Base-by-base conservation (phyloP, 345 rosid genomes). In the Eutrema japonicum region DNA sequence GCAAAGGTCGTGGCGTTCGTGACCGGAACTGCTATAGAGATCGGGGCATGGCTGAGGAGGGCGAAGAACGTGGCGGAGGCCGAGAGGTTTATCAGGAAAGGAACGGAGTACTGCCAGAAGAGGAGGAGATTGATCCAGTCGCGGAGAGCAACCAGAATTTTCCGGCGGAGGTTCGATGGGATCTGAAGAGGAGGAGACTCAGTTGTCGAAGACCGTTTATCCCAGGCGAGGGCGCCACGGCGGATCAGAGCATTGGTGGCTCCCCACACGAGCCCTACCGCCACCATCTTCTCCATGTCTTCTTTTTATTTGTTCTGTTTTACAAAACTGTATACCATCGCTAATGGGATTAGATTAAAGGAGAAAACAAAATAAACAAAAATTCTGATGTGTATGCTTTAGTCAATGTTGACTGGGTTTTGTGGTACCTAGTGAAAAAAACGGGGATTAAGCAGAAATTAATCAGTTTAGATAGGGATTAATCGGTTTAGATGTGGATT, bases 1-100 rank as follows among this genome's bases (percentile, higher is more conserved):
- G 96, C 97, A 42, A 94, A 94, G 13, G 96, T 94, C 6, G 89
- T 94, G 36, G 97, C 97, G 69, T 94, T 88, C 40, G 96, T 91
- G 73, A 94, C 88, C 10, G 99, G 97, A 70, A 89, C 97, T 11
- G 97, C 96, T 0, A 91, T 80, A 10, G 96, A 91, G 62, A 91
- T 87, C 1, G 97, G 98, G 7, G 88, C 78, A 46, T 88, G 73
- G 70, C 91, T 76, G 37, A 94, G 77, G 66, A 94, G 79, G 30
- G 88, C 79, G 80, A 94, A 94, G 84, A 94, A 91, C 13, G 91
- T 81, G 55, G 95, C 97, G 22, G 97, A 94, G 42, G 96, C 96
- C 0, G 97, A 94, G 62, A 94, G 91, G 61, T 91, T 94, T 62
- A 91, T 55, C 66, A 86, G 51, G 84, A 91, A 93, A 47, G 98